Conservation (phyloP, 495 filamentous ascomycete species). For the Penicillium roqueforti region DNA sequence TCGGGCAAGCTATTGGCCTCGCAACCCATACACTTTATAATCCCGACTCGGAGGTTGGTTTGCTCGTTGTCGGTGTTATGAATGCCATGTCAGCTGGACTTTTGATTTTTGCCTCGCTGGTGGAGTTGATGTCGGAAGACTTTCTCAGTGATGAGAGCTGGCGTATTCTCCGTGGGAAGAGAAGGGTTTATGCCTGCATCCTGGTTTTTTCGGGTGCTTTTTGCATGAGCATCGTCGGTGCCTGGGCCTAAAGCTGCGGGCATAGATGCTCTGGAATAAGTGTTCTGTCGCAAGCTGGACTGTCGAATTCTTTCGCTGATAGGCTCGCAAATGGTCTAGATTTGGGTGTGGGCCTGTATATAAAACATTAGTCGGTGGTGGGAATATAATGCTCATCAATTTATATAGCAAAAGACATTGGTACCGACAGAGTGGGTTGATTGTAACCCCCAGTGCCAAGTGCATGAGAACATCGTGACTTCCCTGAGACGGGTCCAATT, state of each 20-base stretch:
- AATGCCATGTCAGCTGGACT: constrained; percentile 66
- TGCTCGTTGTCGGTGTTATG: constrained; percentile 64
- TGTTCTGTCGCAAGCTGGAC: background rate
- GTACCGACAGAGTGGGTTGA: background rate
- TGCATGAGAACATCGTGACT: background rate
- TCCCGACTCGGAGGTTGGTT: constrained; percentile 57
- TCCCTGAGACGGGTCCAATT: too few species aligned
- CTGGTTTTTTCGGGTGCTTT: constrained; percentile 67
- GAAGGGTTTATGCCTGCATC: constrained; percentile 61
- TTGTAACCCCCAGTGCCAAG: background rate
- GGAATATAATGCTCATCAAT: background rate
- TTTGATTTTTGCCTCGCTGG: constrained; percentile 56
- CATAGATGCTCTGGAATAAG: background rate
- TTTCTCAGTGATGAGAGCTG: constrained; percentile 59
- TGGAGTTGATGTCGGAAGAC: constrained; percentile 61
- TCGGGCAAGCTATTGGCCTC: constrained; percentile 79
- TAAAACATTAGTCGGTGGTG: background rate
- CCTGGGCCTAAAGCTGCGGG: constrained; percentile 58
- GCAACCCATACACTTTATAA: constrained; percentile 56
- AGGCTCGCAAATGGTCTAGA: background rate
- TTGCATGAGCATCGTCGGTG: constrained; percentile 80
- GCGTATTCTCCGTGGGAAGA: constrained; percentile 57
- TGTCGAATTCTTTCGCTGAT: background rate
- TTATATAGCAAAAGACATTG: background rate
- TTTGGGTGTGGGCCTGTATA: background rate